Evolutionary conservation across 2,329 filamentous ascomycete genomes (phyloP).

Genomic region (Arthrobotrys conoides): DNA sequence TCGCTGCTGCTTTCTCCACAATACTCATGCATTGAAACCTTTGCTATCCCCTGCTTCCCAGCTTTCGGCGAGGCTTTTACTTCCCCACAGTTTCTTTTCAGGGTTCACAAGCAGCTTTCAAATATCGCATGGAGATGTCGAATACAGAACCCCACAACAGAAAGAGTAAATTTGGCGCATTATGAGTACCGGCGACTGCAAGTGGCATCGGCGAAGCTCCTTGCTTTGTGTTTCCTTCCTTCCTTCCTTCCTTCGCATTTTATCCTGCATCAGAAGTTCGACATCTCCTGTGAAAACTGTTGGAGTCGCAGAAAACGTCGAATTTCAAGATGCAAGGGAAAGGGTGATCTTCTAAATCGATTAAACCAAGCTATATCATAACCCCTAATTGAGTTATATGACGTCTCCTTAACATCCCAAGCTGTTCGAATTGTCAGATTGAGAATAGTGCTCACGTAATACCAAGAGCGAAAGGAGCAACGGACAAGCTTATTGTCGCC

Average conservation of each 20-base stretch:
- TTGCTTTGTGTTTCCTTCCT: slow-evolving; percentile 25
- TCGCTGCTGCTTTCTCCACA: slow-evolving; percentile 4
- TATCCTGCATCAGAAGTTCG: background rate
- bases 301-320: slow-evolving; percentile 19
- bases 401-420: background rate
- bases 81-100: slow-evolving; percentile 27
- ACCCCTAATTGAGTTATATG: slow-evolving; percentile 5
- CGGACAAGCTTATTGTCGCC: background rate
- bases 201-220: slow-evolving; percentile 19
- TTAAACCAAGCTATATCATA: background rate
- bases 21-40: slow-evolving; percentile 4
- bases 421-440: background rate
- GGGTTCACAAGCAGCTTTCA: slow-evolving; percentile 19
- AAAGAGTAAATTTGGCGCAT: slow-evolving; percentile 1
- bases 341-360: slow-evolving; percentile 4
- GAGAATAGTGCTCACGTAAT: slow-evolving; percentile 35
- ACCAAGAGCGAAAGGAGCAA: background rate
- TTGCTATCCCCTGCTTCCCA: slow-evolving; percentile 11
- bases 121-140: slow-evolving; percentile 38
- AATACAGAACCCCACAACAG: slow-evolving; percentile 26
- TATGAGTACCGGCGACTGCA: slow-evolving; percentile 11
- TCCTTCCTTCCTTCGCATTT: background rate
- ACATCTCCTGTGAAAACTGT: slow-evolving; percentile 18
- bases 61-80: slow-evolving; percentile 24
- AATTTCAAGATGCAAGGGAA: slow-evolving; percentile 23